These are phyloP conservation scores for Arachis stenosperma DNA, from an alignment of 306 rosid genomes.

Conservation along the genomic window DNA sequence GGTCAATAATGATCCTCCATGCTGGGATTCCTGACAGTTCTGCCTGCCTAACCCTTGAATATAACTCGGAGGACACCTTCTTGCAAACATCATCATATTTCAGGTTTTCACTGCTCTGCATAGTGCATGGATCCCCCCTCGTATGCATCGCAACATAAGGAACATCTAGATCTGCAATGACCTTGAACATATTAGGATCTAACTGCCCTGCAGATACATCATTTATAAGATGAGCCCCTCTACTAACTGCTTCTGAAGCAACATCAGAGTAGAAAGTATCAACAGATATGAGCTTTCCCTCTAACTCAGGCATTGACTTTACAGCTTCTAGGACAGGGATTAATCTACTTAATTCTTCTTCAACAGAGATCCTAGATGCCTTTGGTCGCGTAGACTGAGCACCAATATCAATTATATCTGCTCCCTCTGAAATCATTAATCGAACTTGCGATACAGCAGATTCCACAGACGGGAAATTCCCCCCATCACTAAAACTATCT, in stretches of 20 bases:
- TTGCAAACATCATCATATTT: conserved; percentile 71
- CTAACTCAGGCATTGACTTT: conserved; percentile 64
- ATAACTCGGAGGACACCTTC: conserved; percentile 73
- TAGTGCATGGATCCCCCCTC: conserved; percentile 88
- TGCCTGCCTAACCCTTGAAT: conserved; percentile 60
- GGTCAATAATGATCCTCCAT: conserved; percentile 86
- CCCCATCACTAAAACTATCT: conserved; percentile 94
- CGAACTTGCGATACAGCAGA: conserved; percentile 75
- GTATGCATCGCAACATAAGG: conserved; percentile 94
- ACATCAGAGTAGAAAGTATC: conserved; percentile 87
- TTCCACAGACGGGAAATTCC: conserved; percentile 65
- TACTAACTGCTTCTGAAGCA: conserved; percentile 79
- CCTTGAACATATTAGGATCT: conserved; percentile 73
- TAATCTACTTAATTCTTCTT: conserved; percentile 77
- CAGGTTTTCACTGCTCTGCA: conserved; percentile 74
- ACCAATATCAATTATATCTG: conserved; percentile 91
- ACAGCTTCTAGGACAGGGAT: conserved; percentile 85
- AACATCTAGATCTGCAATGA: conserved; percentile 79
- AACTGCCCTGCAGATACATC: conserved; percentile 76
- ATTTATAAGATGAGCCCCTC: conserved; percentile 85
- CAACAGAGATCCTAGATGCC: conserved; percentile 66
- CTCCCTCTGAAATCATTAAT: conserved; percentile 79
- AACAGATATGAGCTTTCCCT: conserved; percentile 78
- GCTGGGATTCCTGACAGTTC: conserved; percentile 85
- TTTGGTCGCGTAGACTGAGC: conserved; percentile 88